A percentile compares a stretch with the other conserved stretches of the same genome.
phyloP scores from a whole-genome alignment of 352 stramenopile species.

The Globisporangium megalacanthum region DNA sequence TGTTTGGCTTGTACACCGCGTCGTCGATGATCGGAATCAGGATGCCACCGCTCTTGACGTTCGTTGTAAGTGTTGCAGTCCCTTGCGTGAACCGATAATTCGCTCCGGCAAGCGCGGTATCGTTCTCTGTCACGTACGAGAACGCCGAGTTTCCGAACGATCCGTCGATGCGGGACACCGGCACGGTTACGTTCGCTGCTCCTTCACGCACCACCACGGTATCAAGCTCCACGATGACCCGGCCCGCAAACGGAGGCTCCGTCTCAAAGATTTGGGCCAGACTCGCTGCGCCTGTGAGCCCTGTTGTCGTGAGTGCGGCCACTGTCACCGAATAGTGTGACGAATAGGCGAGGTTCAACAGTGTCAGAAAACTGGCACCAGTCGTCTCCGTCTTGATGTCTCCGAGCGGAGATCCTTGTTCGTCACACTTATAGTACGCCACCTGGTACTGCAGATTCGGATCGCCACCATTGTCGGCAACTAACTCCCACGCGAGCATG shows the following conservation, averaged over 20 bases:
- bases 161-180: constrained; percentile 38
- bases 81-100: constrained; percentile 26
- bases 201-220: constrained; percentile 29
- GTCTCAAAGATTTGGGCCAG: constrained; percentile 22
- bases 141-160: constrained; percentile 39
- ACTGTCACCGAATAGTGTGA: constrained; percentile 34
- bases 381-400: constrained; percentile 1
- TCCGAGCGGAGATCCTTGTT: constrained; percentile 10
- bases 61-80: constrained; percentile 17
- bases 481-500: constrained; percentile 26
- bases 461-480: constrained; percentile 44
- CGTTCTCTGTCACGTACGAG: constrained; percentile 29
- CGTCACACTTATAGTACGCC: constrained; percentile 29
- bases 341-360: constrained; percentile 24
- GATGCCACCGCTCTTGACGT: constrained; percentile 24
- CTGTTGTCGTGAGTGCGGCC: constrained; percentile 25
- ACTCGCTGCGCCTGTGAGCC: constrained; percentile 22
- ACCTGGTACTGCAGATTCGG: constrained; percentile 32
- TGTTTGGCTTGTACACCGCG: constrained; percentile 29
- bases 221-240: constrained; percentile 16
- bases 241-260: constrained; percentile 24
- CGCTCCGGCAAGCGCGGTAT: constrained; percentile 19
- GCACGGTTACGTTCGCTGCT: constrained; percentile 17
- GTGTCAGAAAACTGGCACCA: constrained; percentile 6
- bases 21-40: constrained; percentile 41